A percentile compares a stretch with the other conserved stretches of the same genome.
Evolutionary conservation across 2,329 filamentous ascomycete genomes (phyloP).

Genomic region (Colletotrichum sp.): DNA sequence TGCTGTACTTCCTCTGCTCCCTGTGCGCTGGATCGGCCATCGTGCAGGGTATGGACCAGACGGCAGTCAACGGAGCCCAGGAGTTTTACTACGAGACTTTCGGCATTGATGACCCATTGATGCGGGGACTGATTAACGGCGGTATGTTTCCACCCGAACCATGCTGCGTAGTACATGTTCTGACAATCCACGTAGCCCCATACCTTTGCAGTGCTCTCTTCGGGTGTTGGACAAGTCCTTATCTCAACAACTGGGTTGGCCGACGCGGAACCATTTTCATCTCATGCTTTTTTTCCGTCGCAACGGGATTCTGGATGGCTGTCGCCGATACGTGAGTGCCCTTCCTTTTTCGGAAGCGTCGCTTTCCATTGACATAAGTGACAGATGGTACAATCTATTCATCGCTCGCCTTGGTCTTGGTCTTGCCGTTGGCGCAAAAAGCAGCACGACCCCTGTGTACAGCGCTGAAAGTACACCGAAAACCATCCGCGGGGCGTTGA

Average conservation of each 20-base stretch:
- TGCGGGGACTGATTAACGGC: conserved; percentile 61
- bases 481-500: conserved; percentile 41
- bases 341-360: conserved; percentile 24
- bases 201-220: conserved; percentile 55
- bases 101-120: conserved; percentile 40
- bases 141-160: not conserved
- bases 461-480: conserved; percentile 41
- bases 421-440: conserved; percentile 42
- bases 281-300: conserved; percentile 59
- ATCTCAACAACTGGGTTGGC: conserved; percentile 64
- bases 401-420: conserved; percentile 38
- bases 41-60: conserved; percentile 68
- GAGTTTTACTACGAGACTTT: conserved; percentile 39
- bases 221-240: conserved; percentile 38
- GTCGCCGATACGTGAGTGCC: conserved; percentile 56
- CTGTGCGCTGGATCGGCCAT: not conserved
- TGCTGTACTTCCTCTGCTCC: conserved; percentile 38
- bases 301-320: conserved; percentile 60
- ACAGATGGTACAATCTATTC: conserved; percentile 38
- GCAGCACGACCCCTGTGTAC: conserved; percentile 38
- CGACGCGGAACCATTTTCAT: conserved; percentile 70
- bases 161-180: not conserved
- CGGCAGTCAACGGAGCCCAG: conserved; percentile 66
- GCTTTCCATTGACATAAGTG: conserved; percentile 36
- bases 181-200: conserved; percentile 36